phyloP scores from a whole-genome alignment of 2,329 filamentous ascomycete species.

The Fusarium sp. region DNA sequence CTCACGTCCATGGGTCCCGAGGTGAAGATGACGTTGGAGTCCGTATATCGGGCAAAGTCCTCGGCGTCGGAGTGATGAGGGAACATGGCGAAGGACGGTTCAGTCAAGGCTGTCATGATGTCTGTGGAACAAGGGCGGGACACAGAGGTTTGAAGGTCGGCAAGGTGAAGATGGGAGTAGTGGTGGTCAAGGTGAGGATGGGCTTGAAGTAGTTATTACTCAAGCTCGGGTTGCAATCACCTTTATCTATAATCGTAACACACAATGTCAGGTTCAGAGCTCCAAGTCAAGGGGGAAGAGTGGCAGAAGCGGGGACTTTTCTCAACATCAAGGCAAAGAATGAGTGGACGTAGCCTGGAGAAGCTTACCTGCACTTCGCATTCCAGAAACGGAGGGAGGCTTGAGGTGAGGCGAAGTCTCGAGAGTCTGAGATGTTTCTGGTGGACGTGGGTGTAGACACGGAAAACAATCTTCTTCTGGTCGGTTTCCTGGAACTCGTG shows the following conservation, averaged over 20 bases:
- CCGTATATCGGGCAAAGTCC: slow-evolving; percentile 58
- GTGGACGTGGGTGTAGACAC: slow-evolving; percentile 10
- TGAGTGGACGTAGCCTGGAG: slow-evolving; percentile 12
- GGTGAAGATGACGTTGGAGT: slow-evolving; percentile 51
- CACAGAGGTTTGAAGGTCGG: not conserved
- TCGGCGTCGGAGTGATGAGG: slow-evolving; percentile 45
- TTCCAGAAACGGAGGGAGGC: slow-evolving; percentile 39
- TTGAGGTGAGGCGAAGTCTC: slow-evolving; percentile 29
- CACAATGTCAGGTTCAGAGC: slow-evolving; percentile 29
- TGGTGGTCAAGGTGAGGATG: slow-evolving; percentile 22
- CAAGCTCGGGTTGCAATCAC: slow-evolving; percentile 38
- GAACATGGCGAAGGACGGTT: slow-evolving; percentile 44
- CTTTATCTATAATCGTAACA: slow-evolving; percentile 35
- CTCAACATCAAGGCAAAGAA: slow-evolving; percentile 8
- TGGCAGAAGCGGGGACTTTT: slow-evolving; percentile 17
- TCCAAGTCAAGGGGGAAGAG: not conserved
- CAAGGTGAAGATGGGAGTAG: slow-evolving; percentile 2
- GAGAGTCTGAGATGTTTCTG: slow-evolving; percentile 35
- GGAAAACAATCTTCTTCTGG: slow-evolving; percentile 13
- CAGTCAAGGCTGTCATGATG: slow-evolving; percentile 45
- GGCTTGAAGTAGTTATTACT: slow-evolving; percentile 30
- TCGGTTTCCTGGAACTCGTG: slow-evolving; percentile 9
- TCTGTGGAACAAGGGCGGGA: slow-evolving; percentile 7
- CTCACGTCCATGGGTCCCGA: slow-evolving; percentile 58
- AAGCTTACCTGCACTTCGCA: slow-evolving; percentile 44